These are phyloP conservation scores for Brassica juncea DNA, from an alignment of 345 rosid genomes.

Conservation along the genomic window DNA sequence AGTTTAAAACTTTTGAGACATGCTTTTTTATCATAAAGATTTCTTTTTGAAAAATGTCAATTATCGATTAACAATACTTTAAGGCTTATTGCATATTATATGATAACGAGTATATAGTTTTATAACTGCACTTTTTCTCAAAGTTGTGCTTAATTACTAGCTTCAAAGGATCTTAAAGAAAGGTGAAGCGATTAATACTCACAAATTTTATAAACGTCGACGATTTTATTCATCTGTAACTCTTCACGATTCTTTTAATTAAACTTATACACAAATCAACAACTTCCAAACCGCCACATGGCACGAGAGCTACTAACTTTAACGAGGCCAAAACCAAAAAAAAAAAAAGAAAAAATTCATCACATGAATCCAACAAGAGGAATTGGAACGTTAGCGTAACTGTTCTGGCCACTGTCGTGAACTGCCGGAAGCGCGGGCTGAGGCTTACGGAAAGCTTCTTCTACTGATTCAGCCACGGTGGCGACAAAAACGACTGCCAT, in stretches of 20 bases:
- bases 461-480: neutral
- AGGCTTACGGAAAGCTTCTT: neutral
- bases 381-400: neutral
- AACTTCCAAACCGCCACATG: neutral
- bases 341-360: no score
- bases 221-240: neutral
- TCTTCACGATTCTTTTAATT: neutral
- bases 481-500: neutral
- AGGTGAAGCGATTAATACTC: neutral
- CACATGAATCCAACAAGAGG: neutral
- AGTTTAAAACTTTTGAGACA: neutral
- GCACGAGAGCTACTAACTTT: neutral
- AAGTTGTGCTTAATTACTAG: neutral
- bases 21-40: neutral
- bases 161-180: neutral
- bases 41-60: neutral
- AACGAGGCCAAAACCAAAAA: neutral
- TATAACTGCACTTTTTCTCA: neutral
- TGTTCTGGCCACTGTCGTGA: neutral
- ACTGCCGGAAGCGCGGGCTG: neutral
- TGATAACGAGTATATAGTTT: neutral
- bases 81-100: neutral
- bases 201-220: neutral
- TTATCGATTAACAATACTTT: neutral
- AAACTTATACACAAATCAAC: neutral